Evolutionary conservation across 106 monocot species (phyloP), one percentile per base, ranked within the genome.

Genomic region (Narthecium ossifragum): DNA sequence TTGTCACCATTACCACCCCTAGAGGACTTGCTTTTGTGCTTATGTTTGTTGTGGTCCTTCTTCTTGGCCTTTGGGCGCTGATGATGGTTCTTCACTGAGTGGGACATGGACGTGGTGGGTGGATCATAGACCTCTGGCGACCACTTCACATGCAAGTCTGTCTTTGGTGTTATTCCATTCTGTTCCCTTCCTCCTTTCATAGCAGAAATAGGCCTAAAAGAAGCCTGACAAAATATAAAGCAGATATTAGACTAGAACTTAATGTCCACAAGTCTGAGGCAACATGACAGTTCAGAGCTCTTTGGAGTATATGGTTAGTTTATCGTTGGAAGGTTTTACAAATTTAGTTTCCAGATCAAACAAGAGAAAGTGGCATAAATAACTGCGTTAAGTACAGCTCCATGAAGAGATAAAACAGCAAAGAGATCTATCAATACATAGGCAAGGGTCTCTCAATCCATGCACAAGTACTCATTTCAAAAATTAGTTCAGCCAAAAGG

Each of bases 51-150:
- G 20, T 60, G 50, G 18, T 73, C 70, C 46, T 78, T 78, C 33
- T 70, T 79, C 72, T 80, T 83, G 1, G 74, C 5, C 59, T 78
- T 92, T 8, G 71, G 51, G 5, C 61, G 62, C 22, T 68, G 77
- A 1, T 81, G 52, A 6, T 77, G 54, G 30, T 54, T 45, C 51
- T 46, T 72, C 45, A 83, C 67, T 8, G 86, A 74, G 53, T 92
- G 91, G 4, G 79, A 83, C 61, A 77, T 55, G 30, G 69, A 62
- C 23, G 86, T 77, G 26, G 62, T 12, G 5, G 91, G 91, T 21
- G 91, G 91, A 50, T 92, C 86, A 56, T 86, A 83, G 2, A 92
- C 85, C 38, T 80, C 91, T 9, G 71, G 68, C 6, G 82, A 82
- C 92, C 91, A 92, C 67, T 83, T 92, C 11, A 92, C 91, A 56